These are phyloP conservation scores for Pythium aquatile DNA, from an alignment of 352 stramenopile genomes.

Conservation along the genomic window DNA sequence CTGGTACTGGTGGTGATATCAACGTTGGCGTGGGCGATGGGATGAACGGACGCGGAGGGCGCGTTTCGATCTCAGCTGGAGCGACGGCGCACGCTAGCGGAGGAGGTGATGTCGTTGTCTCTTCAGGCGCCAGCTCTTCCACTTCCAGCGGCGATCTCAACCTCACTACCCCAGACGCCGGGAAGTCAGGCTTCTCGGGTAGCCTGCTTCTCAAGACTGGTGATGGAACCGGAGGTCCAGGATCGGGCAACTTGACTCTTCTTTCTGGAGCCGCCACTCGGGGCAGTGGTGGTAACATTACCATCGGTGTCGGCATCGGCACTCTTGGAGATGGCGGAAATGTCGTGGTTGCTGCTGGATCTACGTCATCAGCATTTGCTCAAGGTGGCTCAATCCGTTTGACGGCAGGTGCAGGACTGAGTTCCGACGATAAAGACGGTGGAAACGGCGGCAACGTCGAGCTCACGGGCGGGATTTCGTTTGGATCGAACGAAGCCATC, in stretches of 20 bases:
- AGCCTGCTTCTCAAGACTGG: conserved; percentile 69
- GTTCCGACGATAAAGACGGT: conserved; percentile 47
- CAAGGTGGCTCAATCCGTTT: conserved; percentile 49
- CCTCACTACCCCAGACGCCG: conserved; percentile 50
- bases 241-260: conserved; percentile 71
- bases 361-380: conserved; percentile 37
- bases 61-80: conserved; percentile 43
- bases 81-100: conserved; percentile 39
- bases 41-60: conserved; percentile 42
- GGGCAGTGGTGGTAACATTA: conserved; percentile 62
- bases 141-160: conserved; percentile 51
- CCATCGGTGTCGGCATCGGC: conserved; percentile 41
- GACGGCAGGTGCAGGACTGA: conserved; percentile 42
- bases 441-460: conserved; percentile 57
- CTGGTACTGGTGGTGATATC: conserved; percentile 56
- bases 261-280: conserved; percentile 47
- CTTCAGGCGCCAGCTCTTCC: conserved; percentile 48
- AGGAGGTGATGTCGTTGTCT: conserved; percentile 52
- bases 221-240: conserved; percentile 40
- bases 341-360: conserved; percentile 29
- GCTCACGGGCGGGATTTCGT: conserved; percentile 43
- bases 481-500: conserved; percentile 33
- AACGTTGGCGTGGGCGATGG: conserved; percentile 50
- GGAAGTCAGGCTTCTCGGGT: conserved; percentile 68
- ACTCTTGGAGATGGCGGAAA: conserved; percentile 50